Percentiles rank a stretch among this genome's conserved stretches.
Conservation (phyloP, 345 rosid genomes). For the Cardamine resedifolia region DNA sequence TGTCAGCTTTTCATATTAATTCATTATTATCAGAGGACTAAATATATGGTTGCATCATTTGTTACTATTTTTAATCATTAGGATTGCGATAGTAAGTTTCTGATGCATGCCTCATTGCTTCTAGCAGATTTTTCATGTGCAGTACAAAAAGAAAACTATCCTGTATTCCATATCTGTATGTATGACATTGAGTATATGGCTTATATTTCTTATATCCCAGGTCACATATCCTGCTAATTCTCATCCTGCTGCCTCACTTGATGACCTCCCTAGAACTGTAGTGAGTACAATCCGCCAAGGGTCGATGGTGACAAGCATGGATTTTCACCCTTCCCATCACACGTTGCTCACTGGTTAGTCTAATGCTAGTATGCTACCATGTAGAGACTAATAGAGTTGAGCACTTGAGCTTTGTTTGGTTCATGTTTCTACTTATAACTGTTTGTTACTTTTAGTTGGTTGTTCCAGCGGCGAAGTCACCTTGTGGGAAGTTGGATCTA, state of each 20-base stretch:
- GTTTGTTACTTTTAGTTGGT: constrained; percentile 57
- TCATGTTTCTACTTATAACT: constrained; percentile 14
- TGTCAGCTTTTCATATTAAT: not conserved
- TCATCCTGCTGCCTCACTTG: constrained; percentile 63
- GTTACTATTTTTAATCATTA: not conserved
- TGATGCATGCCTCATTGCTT: constrained; percentile 2
- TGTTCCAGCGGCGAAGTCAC: constrained; percentile 74
- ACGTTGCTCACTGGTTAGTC: constrained; percentile 80
- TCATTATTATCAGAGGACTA: not conserved
- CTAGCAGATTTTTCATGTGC: not conserved
- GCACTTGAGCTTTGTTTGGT: not conserved
- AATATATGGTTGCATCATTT: constrained; percentile 4
- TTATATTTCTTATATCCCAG: constrained; percentile 38
- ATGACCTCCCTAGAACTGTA: constrained; percentile 86
- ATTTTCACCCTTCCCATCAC: constrained; percentile 83
- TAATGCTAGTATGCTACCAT: constrained; percentile 15
- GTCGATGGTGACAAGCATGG: constrained; percentile 85
- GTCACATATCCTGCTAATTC: constrained; percentile 62
- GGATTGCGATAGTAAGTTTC: not conserved
- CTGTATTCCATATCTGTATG: constrained; percentile 8
- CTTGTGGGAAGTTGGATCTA: constrained; percentile 76
- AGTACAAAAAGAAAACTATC: not conserved
- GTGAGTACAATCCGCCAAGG: constrained; percentile 79
- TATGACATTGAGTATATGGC: constrained; percentile 6
- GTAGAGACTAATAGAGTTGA: constrained; percentile 8